Evolutionary conservation across 352 stramenopile genomes (phyloP).

Genomic region (Pythium volutum): DNA sequence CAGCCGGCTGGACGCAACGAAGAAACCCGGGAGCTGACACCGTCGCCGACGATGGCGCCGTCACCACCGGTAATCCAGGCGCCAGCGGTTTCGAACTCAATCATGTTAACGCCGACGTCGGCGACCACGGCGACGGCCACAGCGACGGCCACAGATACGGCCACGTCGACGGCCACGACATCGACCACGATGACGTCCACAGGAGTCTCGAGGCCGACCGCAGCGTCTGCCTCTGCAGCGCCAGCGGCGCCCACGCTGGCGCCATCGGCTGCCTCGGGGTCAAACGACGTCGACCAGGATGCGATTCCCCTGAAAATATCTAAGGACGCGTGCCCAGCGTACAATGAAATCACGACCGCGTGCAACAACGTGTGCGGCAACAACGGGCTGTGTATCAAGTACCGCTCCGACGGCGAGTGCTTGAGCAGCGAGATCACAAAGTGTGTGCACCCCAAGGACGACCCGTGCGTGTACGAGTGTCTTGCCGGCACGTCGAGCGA

Average conservation of each 20-base stretch:
- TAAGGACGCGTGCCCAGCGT: conserved; percentile 12
- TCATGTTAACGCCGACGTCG: conserved; percentile 3
- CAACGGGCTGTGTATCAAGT: conserved; percentile 21
- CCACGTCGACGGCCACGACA: no score
- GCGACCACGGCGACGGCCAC: conserved; percentile 1
- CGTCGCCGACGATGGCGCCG: neutral
- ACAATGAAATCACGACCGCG: conserved; percentile 21
- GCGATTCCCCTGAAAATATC: no score
- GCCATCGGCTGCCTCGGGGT: neutral
- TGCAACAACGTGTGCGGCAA: conserved; percentile 19
- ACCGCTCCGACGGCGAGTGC: conserved; percentile 17
- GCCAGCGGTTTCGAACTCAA: neutral
- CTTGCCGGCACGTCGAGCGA: conserved; percentile 15
- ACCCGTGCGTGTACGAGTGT: conserved; percentile 22
- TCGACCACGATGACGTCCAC: no score
- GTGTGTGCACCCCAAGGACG: neutral
- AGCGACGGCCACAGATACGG: neutral
- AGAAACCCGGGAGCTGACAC: no score
- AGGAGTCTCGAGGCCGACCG: no score
- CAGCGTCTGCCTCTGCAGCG: no score
- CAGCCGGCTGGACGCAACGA: no score
- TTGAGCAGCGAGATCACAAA: neutral
- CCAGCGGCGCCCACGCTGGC: neutral
- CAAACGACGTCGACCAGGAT: neutral
- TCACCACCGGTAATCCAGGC: neutral